phyloP scores from a whole-genome alignment of 352 stramenopile species.

The Chrysophaeum taylorii region DNA sequence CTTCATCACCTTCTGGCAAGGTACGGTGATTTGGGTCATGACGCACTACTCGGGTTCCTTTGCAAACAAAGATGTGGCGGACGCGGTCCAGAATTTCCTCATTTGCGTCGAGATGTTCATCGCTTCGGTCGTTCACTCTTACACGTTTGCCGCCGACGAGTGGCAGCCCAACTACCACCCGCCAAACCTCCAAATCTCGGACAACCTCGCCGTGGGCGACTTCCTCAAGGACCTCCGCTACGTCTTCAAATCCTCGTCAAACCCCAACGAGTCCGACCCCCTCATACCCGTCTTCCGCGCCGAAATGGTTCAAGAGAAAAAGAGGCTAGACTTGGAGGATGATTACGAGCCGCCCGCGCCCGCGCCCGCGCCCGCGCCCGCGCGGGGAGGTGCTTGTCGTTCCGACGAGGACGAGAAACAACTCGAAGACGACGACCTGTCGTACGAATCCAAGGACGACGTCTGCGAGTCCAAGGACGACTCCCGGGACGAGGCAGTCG shows the following conservation, averaged over 20 bases:
- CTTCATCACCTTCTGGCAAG: constrained; percentile 98
- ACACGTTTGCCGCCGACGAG: constrained; percentile 81
- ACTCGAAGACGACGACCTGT: too few species aligned
- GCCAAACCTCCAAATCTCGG: constrained; percentile 62
- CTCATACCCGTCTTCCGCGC: too few species aligned
- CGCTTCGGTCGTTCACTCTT: constrained; percentile 86
- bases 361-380: too few species aligned
- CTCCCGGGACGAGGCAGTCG: too few species aligned
- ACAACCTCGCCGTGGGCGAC: constrained; percentile 81
- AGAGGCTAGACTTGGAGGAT: too few species aligned
- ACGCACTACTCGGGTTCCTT: not conserved
- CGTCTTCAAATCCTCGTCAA: not conserved
- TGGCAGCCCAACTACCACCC: constrained; percentile 54
- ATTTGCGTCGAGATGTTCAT: constrained; percentile 99
- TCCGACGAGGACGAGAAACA: too few species aligned
- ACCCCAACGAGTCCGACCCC: not conserved
- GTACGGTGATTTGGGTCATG: constrained; percentile 33
- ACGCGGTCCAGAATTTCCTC: constrained; percentile 78
- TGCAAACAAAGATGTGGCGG: not conserved
- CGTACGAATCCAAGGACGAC: too few species aligned
- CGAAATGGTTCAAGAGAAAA: too few species aligned
- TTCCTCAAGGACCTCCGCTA: constrained; percentile 74
- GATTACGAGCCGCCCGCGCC: too few species aligned
- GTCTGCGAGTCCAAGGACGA: too few species aligned
- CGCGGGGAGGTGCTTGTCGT: too few species aligned